These are phyloP conservation scores for Phaeoacremonium minimum DNA, from an alignment of 2,329 filamentous ascomycete genomes.

Conservation along the genomic window DNA sequence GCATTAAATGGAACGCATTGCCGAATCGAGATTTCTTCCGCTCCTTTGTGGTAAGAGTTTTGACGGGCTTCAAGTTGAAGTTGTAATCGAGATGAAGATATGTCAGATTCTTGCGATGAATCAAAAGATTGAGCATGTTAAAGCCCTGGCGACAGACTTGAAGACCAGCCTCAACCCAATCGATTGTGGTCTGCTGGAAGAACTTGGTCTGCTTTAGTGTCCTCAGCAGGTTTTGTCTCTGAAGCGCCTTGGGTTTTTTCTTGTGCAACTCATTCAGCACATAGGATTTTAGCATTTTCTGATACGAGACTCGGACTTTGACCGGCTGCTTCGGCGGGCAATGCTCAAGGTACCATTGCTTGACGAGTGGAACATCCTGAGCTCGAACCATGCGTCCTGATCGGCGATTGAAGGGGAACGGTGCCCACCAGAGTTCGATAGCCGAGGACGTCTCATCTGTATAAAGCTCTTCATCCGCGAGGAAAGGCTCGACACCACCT, in stretches of 20 bases:
- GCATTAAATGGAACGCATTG: conserved; percentile 98
- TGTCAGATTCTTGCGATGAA: conserved; percentile 96
- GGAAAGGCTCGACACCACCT: conserved; percentile 76
- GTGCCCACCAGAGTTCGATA: conserved; percentile 96
- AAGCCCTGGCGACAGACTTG: conserved; percentile 98
- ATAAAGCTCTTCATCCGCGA: conserved; percentile 83
- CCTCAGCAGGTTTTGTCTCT: conserved; percentile 85
- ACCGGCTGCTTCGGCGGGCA: conserved; percentile 83
- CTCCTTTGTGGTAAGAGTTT: conserved; percentile 97
- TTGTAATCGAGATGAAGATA: conserved; percentile 99
- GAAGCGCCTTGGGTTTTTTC: conserved; percentile 90
- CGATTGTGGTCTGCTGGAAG: conserved; percentile 98
- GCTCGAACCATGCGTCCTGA: conserved; percentile 95
- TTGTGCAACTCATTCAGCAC: conserved; percentile 97
- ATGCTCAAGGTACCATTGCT: conserved; percentile 98
- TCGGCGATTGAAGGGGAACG: conserved; percentile 89
- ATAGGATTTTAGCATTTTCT: conserved; percentile 93
- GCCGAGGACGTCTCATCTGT: conserved; percentile 86
- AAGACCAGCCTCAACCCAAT: conserved; percentile 98
- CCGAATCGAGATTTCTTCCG: conserved; percentile 98
- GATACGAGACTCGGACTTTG: conserved; percentile 96
- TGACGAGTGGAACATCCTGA: conserved; percentile 93
- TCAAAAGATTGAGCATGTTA: conserved; percentile 97
- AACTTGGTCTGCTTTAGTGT: conserved; percentile 96
- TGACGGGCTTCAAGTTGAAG: conserved; percentile 98